A percentile compares a stretch with the other conserved stretches of the same genome.
Conservation (phyloP, 2,329 filamentous ascomycete species). For the Diaporthe destruens region DNA sequence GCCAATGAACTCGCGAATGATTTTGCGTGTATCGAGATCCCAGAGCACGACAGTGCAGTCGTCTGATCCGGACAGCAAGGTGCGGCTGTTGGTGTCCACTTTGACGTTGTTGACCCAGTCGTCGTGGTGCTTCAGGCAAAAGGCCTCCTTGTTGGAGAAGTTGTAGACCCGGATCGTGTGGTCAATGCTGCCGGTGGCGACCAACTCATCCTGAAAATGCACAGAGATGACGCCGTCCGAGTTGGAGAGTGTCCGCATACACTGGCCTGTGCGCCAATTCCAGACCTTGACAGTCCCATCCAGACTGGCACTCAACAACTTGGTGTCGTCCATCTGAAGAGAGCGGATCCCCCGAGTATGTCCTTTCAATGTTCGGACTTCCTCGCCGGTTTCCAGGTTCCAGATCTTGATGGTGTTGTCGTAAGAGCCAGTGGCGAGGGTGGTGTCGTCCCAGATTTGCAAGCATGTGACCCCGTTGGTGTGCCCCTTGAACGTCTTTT, state of each 20-base stretch:
- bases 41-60: slow-evolving; percentile 92
- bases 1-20: slow-evolving; percentile 83
- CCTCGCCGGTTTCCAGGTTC: slow-evolving; percentile 90
- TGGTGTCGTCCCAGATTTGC: slow-evolving; percentile 81
- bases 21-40: slow-evolving; percentile 88
- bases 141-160: slow-evolving; percentile 85
- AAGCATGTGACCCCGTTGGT: slow-evolving; percentile 82
- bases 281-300: slow-evolving; percentile 92
- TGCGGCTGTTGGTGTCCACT: slow-evolving; percentile 84
- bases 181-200: slow-evolving; percentile 92
- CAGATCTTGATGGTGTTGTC: slow-evolving; percentile 96
- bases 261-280: slow-evolving; percentile 95
- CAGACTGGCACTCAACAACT: slow-evolving; percentile 90
- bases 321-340: slow-evolving; percentile 92
- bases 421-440: slow-evolving; percentile 94
- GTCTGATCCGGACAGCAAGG: slow-evolving; percentile 92
- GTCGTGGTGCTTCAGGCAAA: slow-evolving; percentile 82
- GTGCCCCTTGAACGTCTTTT: slow-evolving; percentile 86
- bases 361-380: slow-evolving; percentile 85
- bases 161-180: slow-evolving; percentile 93
- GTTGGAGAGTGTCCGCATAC: slow-evolving; percentile 85
- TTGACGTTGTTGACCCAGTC: slow-evolving; percentile 99
- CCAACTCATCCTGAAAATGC: slow-evolving; percentile 85
- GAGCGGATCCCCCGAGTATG: slow-evolving; percentile 88
- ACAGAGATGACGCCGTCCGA: slow-evolving; percentile 86